These are phyloP conservation scores for Candida pseudoglaebosa DNA, from an alignment of 805 yeast species.

Conservation along the genomic window DNA sequence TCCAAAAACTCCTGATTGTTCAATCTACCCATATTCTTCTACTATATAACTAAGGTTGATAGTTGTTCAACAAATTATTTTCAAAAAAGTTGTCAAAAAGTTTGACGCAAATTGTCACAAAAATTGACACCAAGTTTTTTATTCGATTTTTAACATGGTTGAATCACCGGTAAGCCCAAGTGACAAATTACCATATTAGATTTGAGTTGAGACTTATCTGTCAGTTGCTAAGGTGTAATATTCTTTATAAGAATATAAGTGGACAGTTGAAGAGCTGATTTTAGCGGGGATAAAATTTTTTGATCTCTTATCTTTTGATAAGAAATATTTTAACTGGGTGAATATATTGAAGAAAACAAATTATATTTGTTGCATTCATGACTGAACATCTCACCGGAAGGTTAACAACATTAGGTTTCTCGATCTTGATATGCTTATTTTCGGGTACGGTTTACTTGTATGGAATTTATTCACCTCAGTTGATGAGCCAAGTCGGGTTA, in stretches of 20 bases:
- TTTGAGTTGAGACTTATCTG: no score
- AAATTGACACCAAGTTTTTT: background rate
- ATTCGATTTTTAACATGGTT: background rate
- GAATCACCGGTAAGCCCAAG: no score
- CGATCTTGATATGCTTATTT: slow-evolving; percentile 54
- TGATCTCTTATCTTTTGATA: background rate
- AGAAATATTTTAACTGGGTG: background rate
- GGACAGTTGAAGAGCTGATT: no score
- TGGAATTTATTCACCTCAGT: slow-evolving; percentile 74
- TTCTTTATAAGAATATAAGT: no score
- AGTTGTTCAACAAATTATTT: background rate
- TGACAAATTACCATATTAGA: no score
- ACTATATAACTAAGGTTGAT: no score
- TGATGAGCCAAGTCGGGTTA: slow-evolving; percentile 52
- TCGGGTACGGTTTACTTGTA: slow-evolving; percentile 75
- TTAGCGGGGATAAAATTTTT: no score
- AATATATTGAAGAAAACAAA: no score
- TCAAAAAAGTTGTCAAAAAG: background rate
- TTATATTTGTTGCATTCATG: background rate
- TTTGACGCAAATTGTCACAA: background rate
- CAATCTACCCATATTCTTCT: slow-evolving; percentile 24
- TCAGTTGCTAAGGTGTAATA: no score
- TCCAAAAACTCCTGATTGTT: slow-evolving; percentile 29
- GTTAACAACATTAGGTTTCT: slow-evolving; percentile 24
- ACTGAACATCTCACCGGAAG: slow-evolving; percentile 14